Base-by-base conservation (phyloP, 139 green algal genomes). In the Closterium sp. region DNA sequence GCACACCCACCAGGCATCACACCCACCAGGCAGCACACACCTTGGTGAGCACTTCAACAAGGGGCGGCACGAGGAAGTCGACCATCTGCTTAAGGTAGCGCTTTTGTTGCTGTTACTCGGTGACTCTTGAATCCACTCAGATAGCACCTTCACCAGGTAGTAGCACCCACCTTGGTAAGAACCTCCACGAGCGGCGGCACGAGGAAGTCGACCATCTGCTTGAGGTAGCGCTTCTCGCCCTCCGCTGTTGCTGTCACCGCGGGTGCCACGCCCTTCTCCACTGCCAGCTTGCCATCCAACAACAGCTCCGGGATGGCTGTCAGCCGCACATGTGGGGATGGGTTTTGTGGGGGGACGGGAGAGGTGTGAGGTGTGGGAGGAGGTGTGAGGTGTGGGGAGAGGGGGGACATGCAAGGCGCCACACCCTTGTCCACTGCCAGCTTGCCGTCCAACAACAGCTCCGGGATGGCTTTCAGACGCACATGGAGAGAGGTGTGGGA, bases 241-340 rank as follows among this genome's bases (percentile, higher is more conserved):
- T 94, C 94, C 27, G 19, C 32, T 24, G 85, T 87, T 6, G 22
- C 85, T 6, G 28, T 30, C 85, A 32, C 85, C 2, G n/a, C 28
- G 1, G 31, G n/a, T 5, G 29, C 87, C 31, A 89, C 70, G 13
- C 95, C 95, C 95, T 98, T 97, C 89, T 97, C 94, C 17, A 97
- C 89, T 17, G 96, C 97, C 24, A 95, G 42, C 89, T 97, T 96
- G 28, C 94, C 96, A 19, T 94, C 95, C 34, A 96, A 94, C 89
- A 99, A 95, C 93, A 99, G 96, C 93, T 98, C 96, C 21, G 98
- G 97, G 85, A 99, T 90, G 5, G 95, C 94, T 91, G 97, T 87
- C 94, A 31, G 97, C 84, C 94, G 98, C 94, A 90, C 95, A 85
- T 32, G 95, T 95, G 30, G 97, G 92, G 31, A 95, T 97, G 42